Percentiles rank a stretch among this genome's conserved stretches.
Conservation (phyloP, 495 filamentous ascomycete genomes). For the Penicillium pulvis region DNA sequence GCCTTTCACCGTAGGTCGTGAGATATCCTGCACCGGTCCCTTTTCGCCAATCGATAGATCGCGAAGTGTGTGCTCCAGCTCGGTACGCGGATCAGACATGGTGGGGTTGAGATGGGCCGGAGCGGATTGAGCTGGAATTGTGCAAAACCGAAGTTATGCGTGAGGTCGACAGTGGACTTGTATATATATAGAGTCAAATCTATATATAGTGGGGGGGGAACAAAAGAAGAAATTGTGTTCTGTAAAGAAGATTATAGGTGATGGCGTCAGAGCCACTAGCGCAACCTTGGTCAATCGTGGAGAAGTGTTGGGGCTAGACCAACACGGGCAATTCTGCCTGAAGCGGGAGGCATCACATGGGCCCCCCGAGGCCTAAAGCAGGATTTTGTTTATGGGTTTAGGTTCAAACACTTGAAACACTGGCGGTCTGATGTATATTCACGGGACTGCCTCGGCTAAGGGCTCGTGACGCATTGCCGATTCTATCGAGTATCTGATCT, state of each 20-base stretch:
- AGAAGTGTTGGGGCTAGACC: conserved; percentile 29
- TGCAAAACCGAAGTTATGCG: neutral
- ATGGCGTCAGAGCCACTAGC: conserved; percentile 29
- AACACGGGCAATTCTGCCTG: conserved; percentile 4
- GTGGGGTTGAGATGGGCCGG: conserved; percentile 3
- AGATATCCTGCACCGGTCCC: conserved; percentile 37
- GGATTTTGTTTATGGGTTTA: neutral
- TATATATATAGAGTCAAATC: neutral
- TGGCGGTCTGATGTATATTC: conserved; percentile 1
- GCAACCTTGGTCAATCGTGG: conserved; percentile 33
- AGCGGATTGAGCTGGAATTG: neutral
- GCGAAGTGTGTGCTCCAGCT: conserved; percentile 49
- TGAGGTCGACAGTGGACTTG: neutral
- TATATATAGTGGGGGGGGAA: neutral
- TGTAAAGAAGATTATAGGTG: conserved; percentile 16
- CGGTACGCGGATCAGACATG: conserved; percentile 33
- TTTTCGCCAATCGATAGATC: conserved; percentile 46
- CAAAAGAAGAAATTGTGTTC: neutral
- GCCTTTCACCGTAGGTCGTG: conserved; percentile 24
- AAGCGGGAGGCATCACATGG: conserved; percentile 13
- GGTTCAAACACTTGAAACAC: neutral
- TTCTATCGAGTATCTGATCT: conserved; percentile 1
- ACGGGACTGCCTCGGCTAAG: neutral
- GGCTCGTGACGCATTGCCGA: neutral
- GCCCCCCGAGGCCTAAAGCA: neutral